Conservation (phyloP, 2,329 filamentous ascomycete species). For the Aureobasidium zeae region DNA sequence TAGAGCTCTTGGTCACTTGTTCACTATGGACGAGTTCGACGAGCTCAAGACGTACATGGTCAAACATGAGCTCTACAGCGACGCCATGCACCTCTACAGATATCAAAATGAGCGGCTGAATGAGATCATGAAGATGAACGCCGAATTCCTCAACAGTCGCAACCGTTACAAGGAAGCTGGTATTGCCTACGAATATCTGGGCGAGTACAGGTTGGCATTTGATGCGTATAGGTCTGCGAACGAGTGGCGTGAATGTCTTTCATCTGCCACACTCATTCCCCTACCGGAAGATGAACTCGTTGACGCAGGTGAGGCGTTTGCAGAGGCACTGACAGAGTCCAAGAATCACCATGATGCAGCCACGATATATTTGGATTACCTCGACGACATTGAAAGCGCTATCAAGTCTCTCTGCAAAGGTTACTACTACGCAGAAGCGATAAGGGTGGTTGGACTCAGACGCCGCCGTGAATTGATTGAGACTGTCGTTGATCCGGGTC, state of each 20-base stretch:
- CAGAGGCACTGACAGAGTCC: constrained; percentile 68
- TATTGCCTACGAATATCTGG: constrained; percentile 77
- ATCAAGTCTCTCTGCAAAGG: constrained; percentile 76
- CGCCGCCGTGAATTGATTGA: constrained; percentile 53
- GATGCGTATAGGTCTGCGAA: constrained; percentile 76
- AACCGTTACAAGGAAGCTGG: constrained; percentile 81
- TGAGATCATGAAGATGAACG: constrained; percentile 68
- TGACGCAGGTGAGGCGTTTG: constrained; percentile 63
- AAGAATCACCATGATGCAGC: constrained; percentile 78
- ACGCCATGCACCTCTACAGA: constrained; percentile 71
- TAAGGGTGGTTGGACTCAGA: constrained; percentile 61
- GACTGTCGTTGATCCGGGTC: constrained; percentile 63
- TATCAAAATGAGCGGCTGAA: constrained; percentile 62
- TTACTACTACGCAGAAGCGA: constrained; percentile 80
- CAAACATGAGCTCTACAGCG: constrained; percentile 70
- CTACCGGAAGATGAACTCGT: constrained; percentile 51
- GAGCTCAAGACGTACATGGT: constrained; percentile 69
- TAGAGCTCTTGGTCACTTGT: constrained; percentile 72
- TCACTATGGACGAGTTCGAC: constrained; percentile 62
- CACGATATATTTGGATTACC: constrained; percentile 71
- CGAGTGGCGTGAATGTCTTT: constrained; percentile 85
- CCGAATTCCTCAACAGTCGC: constrained; percentile 61
- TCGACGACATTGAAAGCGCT: constrained; percentile 60
- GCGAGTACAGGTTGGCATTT: constrained; percentile 63
- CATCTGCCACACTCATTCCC: constrained; percentile 61